Evolutionary conservation across 352 stramenopile genomes (phyloP).

Genomic region (Aphanomyces stellatus): DNA sequence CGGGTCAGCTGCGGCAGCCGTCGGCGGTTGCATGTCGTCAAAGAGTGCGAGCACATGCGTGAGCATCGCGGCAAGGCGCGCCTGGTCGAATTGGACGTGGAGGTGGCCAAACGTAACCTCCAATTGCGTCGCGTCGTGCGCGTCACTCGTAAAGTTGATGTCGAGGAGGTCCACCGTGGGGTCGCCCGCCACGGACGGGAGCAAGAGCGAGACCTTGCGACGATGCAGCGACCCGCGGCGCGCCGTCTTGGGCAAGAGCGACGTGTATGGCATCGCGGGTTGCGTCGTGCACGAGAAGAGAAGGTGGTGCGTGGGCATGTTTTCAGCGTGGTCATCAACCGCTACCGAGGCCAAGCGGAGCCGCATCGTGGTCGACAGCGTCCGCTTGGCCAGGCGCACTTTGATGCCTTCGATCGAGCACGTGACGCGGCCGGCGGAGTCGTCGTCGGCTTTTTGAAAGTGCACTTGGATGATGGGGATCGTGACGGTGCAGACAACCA

Average conservation of each 20-base stretch:
- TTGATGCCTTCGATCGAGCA: conserved; percentile 77
- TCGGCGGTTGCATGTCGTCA: neutral
- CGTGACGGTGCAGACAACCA: conserved; percentile 76
- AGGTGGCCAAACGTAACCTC: conserved; percentile 65
- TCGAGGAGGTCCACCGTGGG: conserved; percentile 52
- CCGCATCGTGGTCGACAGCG: conserved; percentile 53
- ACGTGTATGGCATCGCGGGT: conserved; percentile 11
- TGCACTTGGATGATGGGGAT: conserved; percentile 72
- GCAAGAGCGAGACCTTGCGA: neutral
- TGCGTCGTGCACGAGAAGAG: conserved; percentile 3
- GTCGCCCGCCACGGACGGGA: conserved; percentile 9
- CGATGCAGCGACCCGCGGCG: neutral
- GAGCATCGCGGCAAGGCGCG: conserved; percentile 29
- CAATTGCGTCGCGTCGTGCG: conserved; percentile 44
- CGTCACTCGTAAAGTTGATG: conserved; percentile 50
- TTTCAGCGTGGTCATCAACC: conserved; percentile 16
- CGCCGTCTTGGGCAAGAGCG: neutral
- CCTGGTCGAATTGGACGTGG: conserved; percentile 80
- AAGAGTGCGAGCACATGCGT: conserved; percentile 1
- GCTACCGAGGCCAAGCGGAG: neutral
- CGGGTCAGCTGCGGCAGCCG: too few species aligned
- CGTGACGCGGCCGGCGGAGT: conserved; percentile 43
- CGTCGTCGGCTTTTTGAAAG: conserved; percentile 73
- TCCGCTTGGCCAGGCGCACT: conserved; percentile 69
- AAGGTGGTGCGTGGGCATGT: conserved; percentile 9